phyloP scores from a whole-genome alignment of 768 basidiomycete genomes.

The Kwoniella bestiolae region DNA sequence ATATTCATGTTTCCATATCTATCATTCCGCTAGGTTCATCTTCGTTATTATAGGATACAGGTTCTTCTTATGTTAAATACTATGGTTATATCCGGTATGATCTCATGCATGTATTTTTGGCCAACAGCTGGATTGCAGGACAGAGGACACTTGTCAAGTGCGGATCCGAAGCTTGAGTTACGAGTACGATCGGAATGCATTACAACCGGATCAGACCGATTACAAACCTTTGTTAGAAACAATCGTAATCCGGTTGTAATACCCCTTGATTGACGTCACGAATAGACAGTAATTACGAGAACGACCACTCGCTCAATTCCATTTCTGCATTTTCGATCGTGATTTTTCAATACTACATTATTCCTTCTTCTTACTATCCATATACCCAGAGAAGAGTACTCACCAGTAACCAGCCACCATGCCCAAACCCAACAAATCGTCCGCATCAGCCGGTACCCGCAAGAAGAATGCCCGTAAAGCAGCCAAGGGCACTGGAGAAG shows the following conservation, averaged over 20 bases:
- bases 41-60: background rate
- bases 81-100: background rate
- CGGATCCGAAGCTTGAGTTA: background rate
- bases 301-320: background rate
- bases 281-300: background rate
- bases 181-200: background rate
- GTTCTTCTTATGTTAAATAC: background rate
- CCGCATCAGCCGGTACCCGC: constrained; percentile 80
- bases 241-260: background rate
- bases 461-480: constrained; percentile 90
- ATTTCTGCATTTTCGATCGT: background rate
- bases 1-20: background rate
- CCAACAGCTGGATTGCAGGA: background rate
- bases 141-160: background rate
- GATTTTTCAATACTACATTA: background rate
- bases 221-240: background rate
- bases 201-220: background rate
- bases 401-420: constrained; percentile 2
- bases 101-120: background rate
- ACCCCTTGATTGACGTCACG: background rate
- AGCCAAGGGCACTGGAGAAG: constrained; percentile 52
- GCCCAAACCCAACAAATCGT: constrained; percentile 65
- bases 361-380: too few relatives aligned
- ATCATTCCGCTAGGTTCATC: background rate
- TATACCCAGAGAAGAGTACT: background rate